Evolutionary conservation across 2,329 filamentous ascomycete species (phyloP), one percentile per base, ranked within the genome.

Genomic region (Fusarium sp.): DNA sequence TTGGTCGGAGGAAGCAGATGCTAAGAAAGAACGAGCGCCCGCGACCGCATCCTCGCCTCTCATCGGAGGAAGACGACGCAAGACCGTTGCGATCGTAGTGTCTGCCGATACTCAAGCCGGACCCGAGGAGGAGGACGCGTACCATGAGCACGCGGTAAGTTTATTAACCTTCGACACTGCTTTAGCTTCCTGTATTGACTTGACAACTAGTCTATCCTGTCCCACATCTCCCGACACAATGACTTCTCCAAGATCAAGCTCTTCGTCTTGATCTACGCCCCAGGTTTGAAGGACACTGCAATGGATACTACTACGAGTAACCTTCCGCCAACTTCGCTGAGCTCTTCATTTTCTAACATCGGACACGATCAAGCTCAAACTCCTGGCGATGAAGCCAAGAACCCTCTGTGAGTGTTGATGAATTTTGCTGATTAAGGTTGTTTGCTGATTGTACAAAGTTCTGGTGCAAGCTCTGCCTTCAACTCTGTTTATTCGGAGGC

Each of bases 311-410:
- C 83, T 73, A 82, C 79, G 77, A 87, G 78, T 83, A 89, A 82
- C 82, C 87, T 81, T 78, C 89, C 79, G 82, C 89, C 81, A 85
- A 89, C 79, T 82, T 97, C 85, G 78, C 88, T 86, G 65, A 90
- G 88, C 82, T 97, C 94, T 55, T 97, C 94, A 6, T 97, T 94
- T 83, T 94, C 93, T 70, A 94, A 96, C 82, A 96, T 97, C 79
- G 90, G 88, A 66, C 88, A 89, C 73, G 89, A 92, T 71, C 91
- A 95, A 80, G 90, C 88, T 53, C 88, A 90, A 76, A 91, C 90
- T 1, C 88, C 91, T 27, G 88, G 85, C 57, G 90, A 91, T 47
- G 91, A 93, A 71, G 76, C 82, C 12, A 89, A 89, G 76, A 90
- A 85, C 66, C 86, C 88, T 7, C 66, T 89, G 84, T 88, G 82